phyloP scores from a whole-genome alignment of 495 filamentous ascomycete species.

The Lophiostoma macrostomum region DNA sequence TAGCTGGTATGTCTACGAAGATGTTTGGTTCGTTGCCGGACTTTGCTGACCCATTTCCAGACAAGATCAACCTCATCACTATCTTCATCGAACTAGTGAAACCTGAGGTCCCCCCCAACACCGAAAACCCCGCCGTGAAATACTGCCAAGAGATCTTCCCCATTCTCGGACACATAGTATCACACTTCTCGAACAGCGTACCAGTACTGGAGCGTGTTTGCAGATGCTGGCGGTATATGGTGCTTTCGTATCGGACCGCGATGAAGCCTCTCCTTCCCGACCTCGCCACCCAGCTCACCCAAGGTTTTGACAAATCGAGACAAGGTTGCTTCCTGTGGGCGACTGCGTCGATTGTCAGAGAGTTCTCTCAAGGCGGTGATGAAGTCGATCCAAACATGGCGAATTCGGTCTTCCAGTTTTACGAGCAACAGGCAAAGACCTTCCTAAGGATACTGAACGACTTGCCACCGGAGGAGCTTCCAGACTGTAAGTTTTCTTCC shows the following conservation, averaged over 20 bases:
- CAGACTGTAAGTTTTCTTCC: slow-evolving; percentile 60
- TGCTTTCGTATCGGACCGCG: slow-evolving; percentile 88
- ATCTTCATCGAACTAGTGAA: slow-evolving; percentile 79
- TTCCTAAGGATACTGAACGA: slow-evolving; percentile 89
- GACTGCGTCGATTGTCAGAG: slow-evolving; percentile 87
- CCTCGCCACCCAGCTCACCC: slow-evolving; percentile 81
- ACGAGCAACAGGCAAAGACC: slow-evolving; percentile 82
- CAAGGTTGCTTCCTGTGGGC: slow-evolving; percentile 99
- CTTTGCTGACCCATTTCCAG: slow-evolving; percentile 43
- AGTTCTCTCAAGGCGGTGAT: slow-evolving; percentile 87
- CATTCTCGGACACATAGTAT: slow-evolving; percentile 74
- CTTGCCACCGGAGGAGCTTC: slow-evolving; percentile 77
- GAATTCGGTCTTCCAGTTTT: slow-evolving; percentile 87
- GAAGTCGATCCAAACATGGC: slow-evolving; percentile 78
- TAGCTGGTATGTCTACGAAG: slow-evolving; percentile 69
- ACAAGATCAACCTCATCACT: slow-evolving; percentile 87
- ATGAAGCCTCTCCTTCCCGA: slow-evolving; percentile 80
- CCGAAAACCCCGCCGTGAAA: slow-evolving; percentile 86
- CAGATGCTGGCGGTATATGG: slow-evolving; percentile 92
- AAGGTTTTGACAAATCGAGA: slow-evolving; percentile 76
- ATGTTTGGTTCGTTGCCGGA: too few species aligned
- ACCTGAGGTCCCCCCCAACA: slow-evolving; percentile 67
- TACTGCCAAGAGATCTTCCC: slow-evolving; percentile 94
- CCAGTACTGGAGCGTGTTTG: slow-evolving; percentile 93
- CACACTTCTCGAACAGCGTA: slow-evolving; percentile 76